These are phyloP conservation scores for Knufia fluminis DNA, from an alignment of 2,329 filamentous ascomycete species.

Conservation along the genomic window DNA sequence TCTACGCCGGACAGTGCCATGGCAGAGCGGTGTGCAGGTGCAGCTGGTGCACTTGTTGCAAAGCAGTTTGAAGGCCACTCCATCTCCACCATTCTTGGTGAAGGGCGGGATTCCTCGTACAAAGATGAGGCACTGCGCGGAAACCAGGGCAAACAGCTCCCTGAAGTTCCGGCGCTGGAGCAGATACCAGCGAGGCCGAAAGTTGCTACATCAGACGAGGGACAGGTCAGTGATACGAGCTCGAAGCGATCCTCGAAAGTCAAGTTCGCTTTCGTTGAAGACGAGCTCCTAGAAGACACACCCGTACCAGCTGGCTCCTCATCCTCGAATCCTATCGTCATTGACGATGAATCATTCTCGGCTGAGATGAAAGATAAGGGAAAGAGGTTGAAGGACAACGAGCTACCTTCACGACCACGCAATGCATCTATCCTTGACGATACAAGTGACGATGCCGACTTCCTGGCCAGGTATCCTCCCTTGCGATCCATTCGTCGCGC, in stretches of 20 bases:
- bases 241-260: background rate
- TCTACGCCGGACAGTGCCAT: background rate
- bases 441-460: slow-evolving; percentile 26
- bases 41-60: too few relatives aligned
- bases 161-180: too few relatives aligned
- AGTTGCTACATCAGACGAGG: background rate
- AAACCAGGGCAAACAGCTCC: too few relatives aligned
- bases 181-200: background rate
- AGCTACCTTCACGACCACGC: background rate
- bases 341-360: background rate
- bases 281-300: background rate
- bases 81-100: too few relatives aligned
- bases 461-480: slow-evolving; percentile 29
- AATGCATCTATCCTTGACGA: slow-evolving; percentile 25
- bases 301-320: background rate
- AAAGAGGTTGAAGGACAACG: background rate
- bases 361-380: background rate
- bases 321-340: background rate
- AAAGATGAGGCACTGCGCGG: too few relatives aligned
- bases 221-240: background rate
- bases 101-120: too few relatives aligned
- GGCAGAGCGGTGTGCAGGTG: too few relatives aligned
- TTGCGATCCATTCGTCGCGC: slow-evolving; percentile 23
- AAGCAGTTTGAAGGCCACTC: too few relatives aligned
- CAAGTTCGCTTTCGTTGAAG: slow-evolving; percentile 7